Base-by-base conservation (phyloP, 441 rosid genomes). In the Erodium moschatum region DNA sequence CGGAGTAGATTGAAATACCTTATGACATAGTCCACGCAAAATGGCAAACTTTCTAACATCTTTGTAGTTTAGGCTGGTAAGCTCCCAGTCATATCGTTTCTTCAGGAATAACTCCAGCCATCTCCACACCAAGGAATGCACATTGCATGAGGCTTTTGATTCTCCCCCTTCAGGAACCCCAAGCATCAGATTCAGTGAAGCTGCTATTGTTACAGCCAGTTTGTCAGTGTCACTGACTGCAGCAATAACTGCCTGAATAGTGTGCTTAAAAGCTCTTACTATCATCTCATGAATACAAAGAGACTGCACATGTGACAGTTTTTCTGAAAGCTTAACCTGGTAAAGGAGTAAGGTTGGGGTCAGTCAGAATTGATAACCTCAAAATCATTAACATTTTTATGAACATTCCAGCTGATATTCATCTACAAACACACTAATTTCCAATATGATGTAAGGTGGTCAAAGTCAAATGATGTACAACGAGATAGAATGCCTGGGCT, bases 201-300 rank as follows among this genome's bases (percentile, higher is more conserved):
- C 70, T 5, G 95, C 95, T 70, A 89, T 80, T 60, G 87, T 79
- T 58, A 74, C 78, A 69, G 91, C 95, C 75, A 82, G 72, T 48
- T 89, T 86, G 72, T 81, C 76, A 46, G 78, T 72, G 76, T 78
- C 83, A 70, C 80, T 78, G 67, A 83, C 87, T 8, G 89, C 86
- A 21, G 95, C 88, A 70, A 86, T 81, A 77, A 86, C 91, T 63
- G 91, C 86, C 77, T 84, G 91, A 72, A 89, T 76, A 70, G 86
- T 82, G 78, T 89, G 95, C 80, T 89, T 89, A 75, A 86, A 86
- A 40, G 95, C 90, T 67, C 91, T 88, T 75, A 89, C 82, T 73
- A 89, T 79, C 91, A 89, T 89, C 83, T 89, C 95, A 73, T 86
- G 90, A n/a, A 48, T 48, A 48, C 54, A 48, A 5, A 48, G 54